Base-by-base conservation (phyloP, 495 filamentous ascomycete species). In the Xylaria grammica region DNA sequence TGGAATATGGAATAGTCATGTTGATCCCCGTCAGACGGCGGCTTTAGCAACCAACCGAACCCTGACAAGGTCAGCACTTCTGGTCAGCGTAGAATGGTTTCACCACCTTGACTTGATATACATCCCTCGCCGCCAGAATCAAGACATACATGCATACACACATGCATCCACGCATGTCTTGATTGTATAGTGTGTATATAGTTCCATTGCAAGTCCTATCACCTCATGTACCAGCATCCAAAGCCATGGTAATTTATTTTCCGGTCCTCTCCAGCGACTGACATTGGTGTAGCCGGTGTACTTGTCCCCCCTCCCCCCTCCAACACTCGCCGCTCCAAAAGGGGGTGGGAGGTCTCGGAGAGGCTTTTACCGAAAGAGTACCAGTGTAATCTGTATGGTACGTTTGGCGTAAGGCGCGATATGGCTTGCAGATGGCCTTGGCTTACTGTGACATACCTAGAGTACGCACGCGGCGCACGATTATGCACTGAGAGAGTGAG, bases 381-480 rank as follows among this genome's bases (percentile, higher is more conserved):
- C 30, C 6, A 34, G 51, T 36, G 17, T 44, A 42, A 42, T 9
- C 7, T 3, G 40, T 17, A 42, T 15, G 15, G 40, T 42, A 42
- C 40, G 7, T 9, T 42, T 42, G 40, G 40, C 17, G 40, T 42
- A 15, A 42, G 40, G 40, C 40, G 40, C 17, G 40, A 10, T 42
- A 42, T 42, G 40, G 40, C 52, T 55, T 27, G 52, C 2, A 42
- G 22, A 55, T 24, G 52, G 20, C 13, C 54, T 58, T 58, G 54
- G 54, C 54, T 58, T 58, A 58, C 54, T 58, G 38, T 45, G 54
- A 40, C 15, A 42, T 42, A 17, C 40, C 40, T 42, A 17, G 32
- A 4, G 32, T 36, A 11, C 32, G 32, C 32, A 36, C 11, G n/a
- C n/a, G n/a, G n/a, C n/a, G 11, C 32, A 36, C 52, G n/a, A 24